Percentiles rank a stretch among this genome's conserved stretches.
phyloP scores from a whole-genome alignment of 768 basidiomycete species.

The Podaxis sp. region DNA sequence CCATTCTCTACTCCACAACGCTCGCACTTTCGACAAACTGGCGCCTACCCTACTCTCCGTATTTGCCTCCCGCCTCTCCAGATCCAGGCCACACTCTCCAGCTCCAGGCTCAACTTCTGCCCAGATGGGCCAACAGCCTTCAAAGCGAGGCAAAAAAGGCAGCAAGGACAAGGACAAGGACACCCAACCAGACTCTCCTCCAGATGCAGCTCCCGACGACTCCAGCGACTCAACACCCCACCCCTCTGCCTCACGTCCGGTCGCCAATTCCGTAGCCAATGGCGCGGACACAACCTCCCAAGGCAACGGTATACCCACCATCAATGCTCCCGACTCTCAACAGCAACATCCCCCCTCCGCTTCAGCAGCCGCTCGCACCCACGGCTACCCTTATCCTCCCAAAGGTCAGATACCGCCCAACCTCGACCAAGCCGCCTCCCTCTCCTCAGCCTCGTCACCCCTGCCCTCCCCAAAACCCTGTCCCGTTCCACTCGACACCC shows the following conservation, averaged over 20 bases:
- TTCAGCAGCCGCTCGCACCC: constrained; percentile 18
- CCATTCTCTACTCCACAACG: constrained; percentile 17
- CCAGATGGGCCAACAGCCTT: constrained; percentile 80
- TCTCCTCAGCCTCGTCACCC: constrained; percentile 33
- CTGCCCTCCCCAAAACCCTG: constrained; percentile 36
- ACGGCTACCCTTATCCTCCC: constrained; percentile 35
- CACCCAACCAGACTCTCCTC: constrained; percentile 32
- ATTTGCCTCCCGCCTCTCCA: constrained; percentile 65
- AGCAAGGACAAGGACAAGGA: constrained; percentile 69
- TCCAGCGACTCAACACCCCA: constrained; percentile 33
- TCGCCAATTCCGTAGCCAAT: constrained; percentile 29
- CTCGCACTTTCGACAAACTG: constrained; percentile 44
- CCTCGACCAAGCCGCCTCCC: constrained; percentile 31
- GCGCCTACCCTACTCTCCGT: constrained; percentile 79
- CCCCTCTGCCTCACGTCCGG: constrained; percentile 39
- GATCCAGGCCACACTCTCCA: constrained; percentile 70
- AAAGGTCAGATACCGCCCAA: constrained; percentile 21
- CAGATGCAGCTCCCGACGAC: constrained; percentile 38
- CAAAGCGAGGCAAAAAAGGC: constrained; percentile 73
- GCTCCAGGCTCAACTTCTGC: constrained; percentile 51
- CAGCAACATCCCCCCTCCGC: constrained; percentile 28
- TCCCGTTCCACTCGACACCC: constrained; percentile 68
- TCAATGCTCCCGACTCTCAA: constrained; percentile 37
- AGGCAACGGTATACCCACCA: constrained; percentile 29
- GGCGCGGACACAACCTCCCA: constrained; percentile 34